Percentiles rank a stretch among this genome's conserved stretches.
These are phyloP conservation scores for Aureobasidium sp. DNA, from an alignment of 2,329 filamentous ascomycete genomes.

Conservation along the genomic window DNA sequence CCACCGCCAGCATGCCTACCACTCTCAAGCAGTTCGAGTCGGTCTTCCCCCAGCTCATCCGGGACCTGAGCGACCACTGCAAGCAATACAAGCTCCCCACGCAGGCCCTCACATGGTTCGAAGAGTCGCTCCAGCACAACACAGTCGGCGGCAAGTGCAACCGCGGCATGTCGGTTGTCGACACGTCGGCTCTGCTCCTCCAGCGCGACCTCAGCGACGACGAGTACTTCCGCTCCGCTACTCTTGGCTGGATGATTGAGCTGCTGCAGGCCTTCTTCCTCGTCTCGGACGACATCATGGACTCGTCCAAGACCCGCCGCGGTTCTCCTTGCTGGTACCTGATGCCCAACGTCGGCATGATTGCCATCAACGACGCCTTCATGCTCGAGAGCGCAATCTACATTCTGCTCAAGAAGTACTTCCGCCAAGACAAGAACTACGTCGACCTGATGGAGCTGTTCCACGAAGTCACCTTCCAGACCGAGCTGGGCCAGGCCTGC, in stretches of 20 bases:
- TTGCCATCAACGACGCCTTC: conserved; percentile 98
- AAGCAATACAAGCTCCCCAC: conserved; percentile 74
- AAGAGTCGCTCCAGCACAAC: conserved; percentile 80
- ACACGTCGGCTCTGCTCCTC: conserved; percentile 76
- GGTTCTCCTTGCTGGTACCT: conserved; percentile 96
- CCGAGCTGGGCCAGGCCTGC: conserved; percentile 88
- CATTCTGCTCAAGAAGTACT: conserved; percentile 84
- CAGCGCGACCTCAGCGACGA: conserved; percentile 61
- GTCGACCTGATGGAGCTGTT: conserved; percentile 90
- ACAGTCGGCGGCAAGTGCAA: conserved; percentile 95
- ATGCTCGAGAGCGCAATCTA: conserved; percentile 91
- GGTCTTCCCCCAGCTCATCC: conserved; percentile 77
- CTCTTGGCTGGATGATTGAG: conserved; percentile 95
- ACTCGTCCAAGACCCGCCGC: conserved; percentile 85
- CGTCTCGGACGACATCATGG: conserved; percentile 98
- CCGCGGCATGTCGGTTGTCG: conserved; percentile 93
- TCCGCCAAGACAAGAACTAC: conserved; percentile 78
- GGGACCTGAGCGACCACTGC: conserved; percentile 71
- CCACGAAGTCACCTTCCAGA: conserved; percentile 89
- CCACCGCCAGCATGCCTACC: conserved; percentile 49
- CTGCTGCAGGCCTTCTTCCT: conserved; percentile 98
- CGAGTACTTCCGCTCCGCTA: conserved; percentile 80
- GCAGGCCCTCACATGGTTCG: conserved; percentile 77
- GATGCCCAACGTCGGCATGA: conserved; percentile 78
- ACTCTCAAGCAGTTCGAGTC: conserved; percentile 81